These are phyloP conservation scores for Lactifluus rugatus DNA, from an alignment of 768 basidiomycete genomes.

Conservation along the genomic window DNA sequence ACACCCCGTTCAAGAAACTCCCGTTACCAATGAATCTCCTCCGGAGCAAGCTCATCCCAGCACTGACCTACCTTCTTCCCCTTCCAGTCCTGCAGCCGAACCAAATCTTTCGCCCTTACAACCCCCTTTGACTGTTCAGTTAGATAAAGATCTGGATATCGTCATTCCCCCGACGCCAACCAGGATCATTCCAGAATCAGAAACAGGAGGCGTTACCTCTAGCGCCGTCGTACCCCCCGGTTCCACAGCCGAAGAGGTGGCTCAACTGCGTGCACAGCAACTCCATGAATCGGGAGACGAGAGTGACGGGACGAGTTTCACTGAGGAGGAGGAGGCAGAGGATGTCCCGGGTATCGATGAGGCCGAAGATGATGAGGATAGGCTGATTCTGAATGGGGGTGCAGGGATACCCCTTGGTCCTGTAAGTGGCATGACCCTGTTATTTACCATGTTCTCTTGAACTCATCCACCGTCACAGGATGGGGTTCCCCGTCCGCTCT, in stretches of 20 bases:
- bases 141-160: slow-evolving; percentile 28
- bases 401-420: slow-evolving; percentile 92
- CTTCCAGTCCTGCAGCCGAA: slow-evolving; percentile 1
- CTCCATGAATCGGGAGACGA: slow-evolving; percentile 39
- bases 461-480: slow-evolving; percentile 42
- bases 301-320: slow-evolving; percentile 55
- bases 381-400: slow-evolving; percentile 82
- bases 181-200: slow-evolving; percentile 48
- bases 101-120: slow-evolving; percentile 22
- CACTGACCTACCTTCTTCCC: neutral
- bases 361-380: slow-evolving; percentile 83
- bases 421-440: slow-evolving; percentile 50
- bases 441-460: neutral
- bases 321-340: slow-evolving; percentile 59
- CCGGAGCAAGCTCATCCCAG: slow-evolving; percentile 11
- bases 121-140: slow-evolving; percentile 21
- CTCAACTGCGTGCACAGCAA: slow-evolving; percentile 23
- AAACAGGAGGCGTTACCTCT: slow-evolving; percentile 85
- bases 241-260: slow-evolving; percentile 45
- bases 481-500: slow-evolving; percentile 75
- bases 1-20: slow-evolving; percentile 20
- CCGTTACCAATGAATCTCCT: slow-evolving; percentile 20
- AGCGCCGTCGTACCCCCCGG: slow-evolving; percentile 89
- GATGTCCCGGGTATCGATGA: slow-evolving; percentile 43
- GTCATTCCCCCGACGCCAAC: slow-evolving; percentile 42